phyloP scores from a whole-genome alignment of 1,139 yeast species.

The Magnusiomyces paraingens region DNA sequence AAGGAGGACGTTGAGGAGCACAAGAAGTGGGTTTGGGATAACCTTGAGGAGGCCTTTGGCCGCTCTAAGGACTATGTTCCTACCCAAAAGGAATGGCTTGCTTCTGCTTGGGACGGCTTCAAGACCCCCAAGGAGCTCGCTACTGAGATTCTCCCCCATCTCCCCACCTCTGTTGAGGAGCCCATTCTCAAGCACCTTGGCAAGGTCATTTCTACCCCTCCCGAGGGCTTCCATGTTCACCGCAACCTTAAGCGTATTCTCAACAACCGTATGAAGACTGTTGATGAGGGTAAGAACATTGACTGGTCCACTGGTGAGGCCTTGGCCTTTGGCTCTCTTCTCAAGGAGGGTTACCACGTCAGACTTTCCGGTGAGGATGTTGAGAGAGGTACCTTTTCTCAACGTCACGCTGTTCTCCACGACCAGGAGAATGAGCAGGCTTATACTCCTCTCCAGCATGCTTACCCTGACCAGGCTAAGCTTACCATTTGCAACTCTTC shows the following conservation, averaged over 20 bases:
- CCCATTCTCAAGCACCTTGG: constrained; percentile 72
- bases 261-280: constrained; percentile 77
- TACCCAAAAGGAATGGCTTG: constrained; percentile 94
- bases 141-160: constrained; percentile 89
- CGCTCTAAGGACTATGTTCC: constrained; percentile 89
- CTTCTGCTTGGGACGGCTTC: constrained; percentile 98
- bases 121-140: constrained; percentile 97
- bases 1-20: constrained; percentile 89
- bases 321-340: constrained; percentile 89
- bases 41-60: constrained; percentile 80
- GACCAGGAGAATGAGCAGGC: constrained; percentile 84
- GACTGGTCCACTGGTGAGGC: constrained; percentile 99
- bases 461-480: constrained; percentile 71
- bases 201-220: constrained; percentile 70
- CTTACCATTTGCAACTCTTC: constrained; percentile 93
- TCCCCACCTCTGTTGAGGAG: constrained; percentile 88
- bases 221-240: constrained; percentile 82
- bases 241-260: constrained; percentile 94
- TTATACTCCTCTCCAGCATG: constrained; percentile 76
- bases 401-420: constrained; percentile 97
- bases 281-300: constrained; percentile 86
- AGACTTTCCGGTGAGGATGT: constrained; percentile 99
- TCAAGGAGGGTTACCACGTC: constrained; percentile 90
- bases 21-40: constrained; percentile 96
- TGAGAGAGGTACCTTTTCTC: constrained; percentile 99